Evolutionary conservation across 148 eudicot genomes (phyloP).

Genomic region (Nyssa sinensis): DNA sequence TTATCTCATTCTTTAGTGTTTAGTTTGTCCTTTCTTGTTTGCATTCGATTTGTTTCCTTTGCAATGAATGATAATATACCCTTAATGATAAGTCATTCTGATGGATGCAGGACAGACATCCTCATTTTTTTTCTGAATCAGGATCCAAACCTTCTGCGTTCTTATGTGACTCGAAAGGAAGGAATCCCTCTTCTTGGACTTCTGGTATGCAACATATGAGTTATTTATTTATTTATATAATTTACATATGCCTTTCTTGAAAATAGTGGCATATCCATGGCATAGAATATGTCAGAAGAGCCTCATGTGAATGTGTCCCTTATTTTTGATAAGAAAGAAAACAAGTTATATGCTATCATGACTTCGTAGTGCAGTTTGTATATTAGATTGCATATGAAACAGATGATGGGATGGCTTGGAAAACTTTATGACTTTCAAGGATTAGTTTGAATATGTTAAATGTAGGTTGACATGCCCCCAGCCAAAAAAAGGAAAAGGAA

Average conservation of each 20-base stretch:
- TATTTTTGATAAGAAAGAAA: neutral
- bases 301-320: neutral
- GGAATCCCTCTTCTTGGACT: conserved; percentile 82
- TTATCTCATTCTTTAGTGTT: neutral
- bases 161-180: conserved; percentile 72
- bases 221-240: no score
- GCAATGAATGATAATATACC: conserved; percentile 1
- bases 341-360: no score
- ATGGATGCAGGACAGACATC: conserved; percentile 98
- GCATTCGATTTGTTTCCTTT: neutral
- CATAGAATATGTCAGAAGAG: neutral
- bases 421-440: no score
- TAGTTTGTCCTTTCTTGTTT: neutral
- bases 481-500: no score
- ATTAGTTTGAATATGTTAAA: no score
- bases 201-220: conserved; percentile 46
- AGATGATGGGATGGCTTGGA: neutral
- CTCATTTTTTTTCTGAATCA: conserved; percentile 81
- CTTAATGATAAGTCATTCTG: conserved; percentile 29
- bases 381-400: neutral
- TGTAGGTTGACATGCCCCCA: no score
- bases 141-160: conserved; percentile 83
- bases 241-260: neutral
- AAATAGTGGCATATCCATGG: neutral
- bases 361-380: neutral